These are phyloP conservation scores for Mycena latifolia DNA, from an alignment of 768 basidiomycete genomes.

Conservation along the genomic window DNA sequence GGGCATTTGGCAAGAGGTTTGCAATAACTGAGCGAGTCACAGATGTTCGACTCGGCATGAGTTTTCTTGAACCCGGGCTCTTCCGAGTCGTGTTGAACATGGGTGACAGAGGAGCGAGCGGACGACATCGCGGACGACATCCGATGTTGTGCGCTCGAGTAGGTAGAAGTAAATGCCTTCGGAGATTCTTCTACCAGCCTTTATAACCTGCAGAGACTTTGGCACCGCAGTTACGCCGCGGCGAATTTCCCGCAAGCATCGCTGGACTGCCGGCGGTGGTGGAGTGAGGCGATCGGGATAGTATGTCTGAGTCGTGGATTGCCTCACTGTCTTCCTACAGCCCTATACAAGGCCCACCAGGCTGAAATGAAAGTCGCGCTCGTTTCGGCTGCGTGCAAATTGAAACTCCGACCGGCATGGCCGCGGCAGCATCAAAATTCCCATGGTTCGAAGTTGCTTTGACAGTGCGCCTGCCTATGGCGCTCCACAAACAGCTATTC, in stretches of 20 bases:
- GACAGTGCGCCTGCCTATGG: not conserved
- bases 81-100: constrained; percentile 16
- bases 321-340: not conserved
- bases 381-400: not conserved
- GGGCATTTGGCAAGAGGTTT: constrained; percentile 9
- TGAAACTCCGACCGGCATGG: constrained; percentile 15
- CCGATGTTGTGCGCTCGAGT: not conserved
- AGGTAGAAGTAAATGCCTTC: not conserved
- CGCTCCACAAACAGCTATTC: not conserved
- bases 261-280: no score
- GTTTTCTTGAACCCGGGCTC: not conserved
- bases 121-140: constrained; percentile 27
- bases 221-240: no score
- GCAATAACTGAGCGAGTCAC: not conserved
- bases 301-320: not conserved
- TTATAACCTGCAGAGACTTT: not conserved
- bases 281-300: not conserved
- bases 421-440: not conserved
- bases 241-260: no score
- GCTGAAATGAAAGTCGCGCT: constrained; percentile 9
- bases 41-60: not conserved
- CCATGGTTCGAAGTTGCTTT: constrained; percentile 9
- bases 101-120: constrained; percentile 17
- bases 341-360: not conserved
- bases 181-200: not conserved